phyloP scores from a whole-genome alignment of 2,329 filamentous ascomycete species.

The Nemania serpens region DNA sequence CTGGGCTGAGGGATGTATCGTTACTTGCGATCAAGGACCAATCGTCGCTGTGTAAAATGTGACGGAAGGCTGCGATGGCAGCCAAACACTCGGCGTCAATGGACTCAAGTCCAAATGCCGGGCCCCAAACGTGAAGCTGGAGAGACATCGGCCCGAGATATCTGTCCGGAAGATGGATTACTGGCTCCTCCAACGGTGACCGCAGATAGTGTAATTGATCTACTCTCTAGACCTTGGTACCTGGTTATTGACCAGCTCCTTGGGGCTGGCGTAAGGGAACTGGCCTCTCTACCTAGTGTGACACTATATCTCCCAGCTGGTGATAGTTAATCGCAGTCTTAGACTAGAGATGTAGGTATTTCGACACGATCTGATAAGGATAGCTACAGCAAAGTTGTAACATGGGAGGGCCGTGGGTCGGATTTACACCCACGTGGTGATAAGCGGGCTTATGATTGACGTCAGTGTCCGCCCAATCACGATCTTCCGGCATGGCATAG shows the following conservation, averaged over 20 bases:
- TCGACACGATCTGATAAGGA: neutral
- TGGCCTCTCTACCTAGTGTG: too few relatives aligned
- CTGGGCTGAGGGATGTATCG: constrained; percentile 72
- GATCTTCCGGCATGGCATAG: too few relatives aligned
- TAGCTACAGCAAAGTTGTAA: neutral
- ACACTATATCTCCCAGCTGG: too few relatives aligned
- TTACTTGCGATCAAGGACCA: constrained; percentile 78
- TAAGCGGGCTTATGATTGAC: constrained; percentile 32
- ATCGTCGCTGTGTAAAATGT: constrained; percentile 59
- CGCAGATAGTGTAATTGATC: neutral
- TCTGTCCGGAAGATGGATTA: neutral
- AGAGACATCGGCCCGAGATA: constrained; percentile 49
- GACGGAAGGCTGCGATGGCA: constrained; percentile 74
- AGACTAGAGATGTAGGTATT: neutral
- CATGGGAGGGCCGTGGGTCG: neutral
- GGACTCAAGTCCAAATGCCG: constrained; percentile 85
- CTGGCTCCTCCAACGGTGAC: neutral
- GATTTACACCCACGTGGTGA: constrained; percentile 37
- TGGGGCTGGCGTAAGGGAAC: too few relatives aligned
- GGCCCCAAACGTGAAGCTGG: constrained; percentile 87
- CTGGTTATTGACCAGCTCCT: too few relatives aligned
- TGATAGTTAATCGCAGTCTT: too few relatives aligned
- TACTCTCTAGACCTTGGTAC: too few relatives aligned
- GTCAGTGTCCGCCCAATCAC: constrained; percentile 21
- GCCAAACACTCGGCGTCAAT: constrained; percentile 92